phyloP scores from a whole-genome alignment of 2,329 filamentous ascomycete genomes.

The Sporothrix schenckii region DNA sequence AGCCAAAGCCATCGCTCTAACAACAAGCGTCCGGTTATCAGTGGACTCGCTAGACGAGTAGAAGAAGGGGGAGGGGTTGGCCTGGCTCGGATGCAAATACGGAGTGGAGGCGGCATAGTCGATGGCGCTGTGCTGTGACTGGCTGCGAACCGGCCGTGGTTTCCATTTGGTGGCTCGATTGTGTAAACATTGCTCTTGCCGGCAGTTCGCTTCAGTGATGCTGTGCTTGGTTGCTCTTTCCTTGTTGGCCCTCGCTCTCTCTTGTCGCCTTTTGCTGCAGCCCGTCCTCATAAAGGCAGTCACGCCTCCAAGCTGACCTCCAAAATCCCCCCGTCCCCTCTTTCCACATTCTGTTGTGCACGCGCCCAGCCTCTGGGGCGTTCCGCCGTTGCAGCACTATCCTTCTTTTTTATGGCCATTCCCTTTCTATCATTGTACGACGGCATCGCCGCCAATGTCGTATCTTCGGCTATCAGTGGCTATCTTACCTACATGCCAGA shows the following conservation, averaged over 20 bases:
- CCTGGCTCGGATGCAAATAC: conserved; percentile 20
- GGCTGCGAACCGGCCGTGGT: not conserved
- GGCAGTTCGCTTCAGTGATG: not conserved
- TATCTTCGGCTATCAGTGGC: not conserved
- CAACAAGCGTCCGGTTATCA: conserved; percentile 21
- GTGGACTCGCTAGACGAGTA: not conserved
- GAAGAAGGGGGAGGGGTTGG: not conserved
- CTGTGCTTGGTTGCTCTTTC: not conserved
- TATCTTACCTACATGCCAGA: not conserved
- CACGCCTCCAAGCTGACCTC: not conserved
- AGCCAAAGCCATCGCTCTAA: not conserved
- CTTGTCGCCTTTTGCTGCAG: not conserved
- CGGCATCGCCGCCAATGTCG: not conserved
- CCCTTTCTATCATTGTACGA: not conserved
- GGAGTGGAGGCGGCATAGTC: not conserved
- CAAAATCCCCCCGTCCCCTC: not conserved
- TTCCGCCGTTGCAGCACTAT: conserved; percentile 9
- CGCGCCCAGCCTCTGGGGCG: conserved; percentile 12
- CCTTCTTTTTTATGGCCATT: not conserved
- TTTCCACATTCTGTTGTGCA: not conserved
- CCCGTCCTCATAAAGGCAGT: not conserved
- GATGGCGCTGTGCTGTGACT: not conserved
- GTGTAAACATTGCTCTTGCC: conserved; percentile 10
- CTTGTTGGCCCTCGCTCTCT: not conserved
- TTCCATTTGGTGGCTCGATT: conserved; percentile 16